These are phyloP conservation scores for Kwoniella sp. DNA, from an alignment of 768 basidiomycete genomes.

Conservation along the genomic window DNA sequence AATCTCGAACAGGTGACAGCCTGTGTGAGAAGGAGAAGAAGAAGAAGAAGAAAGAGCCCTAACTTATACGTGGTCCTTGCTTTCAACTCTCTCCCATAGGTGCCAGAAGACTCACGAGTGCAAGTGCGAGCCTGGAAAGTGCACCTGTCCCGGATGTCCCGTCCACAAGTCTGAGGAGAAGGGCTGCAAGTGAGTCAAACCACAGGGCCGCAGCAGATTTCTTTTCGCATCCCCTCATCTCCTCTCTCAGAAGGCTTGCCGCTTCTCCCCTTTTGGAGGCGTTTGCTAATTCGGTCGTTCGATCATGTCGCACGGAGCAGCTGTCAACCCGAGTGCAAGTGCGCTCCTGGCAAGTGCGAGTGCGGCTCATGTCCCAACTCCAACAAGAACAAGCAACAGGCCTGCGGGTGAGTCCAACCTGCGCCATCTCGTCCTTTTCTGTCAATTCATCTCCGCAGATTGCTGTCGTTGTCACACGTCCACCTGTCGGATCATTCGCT, in stretches of 20 bases:
- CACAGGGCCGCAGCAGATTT: no score
- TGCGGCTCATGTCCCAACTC: slow-evolving; percentile 28
- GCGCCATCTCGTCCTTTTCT: neutral
- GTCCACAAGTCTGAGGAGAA: slow-evolving; percentile 19
- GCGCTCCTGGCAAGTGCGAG: slow-evolving; percentile 22
- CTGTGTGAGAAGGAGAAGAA: no score
- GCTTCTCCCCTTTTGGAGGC: neutral
- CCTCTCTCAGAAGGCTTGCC: neutral
- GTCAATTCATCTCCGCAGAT: neutral
- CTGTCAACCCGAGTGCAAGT: slow-evolving; percentile 24
- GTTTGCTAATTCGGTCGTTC: neutral
- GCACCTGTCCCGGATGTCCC: slow-evolving; percentile 27
- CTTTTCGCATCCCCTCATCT: neutral
- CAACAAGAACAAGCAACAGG: slow-evolving; percentile 26
- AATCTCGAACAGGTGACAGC: no score
- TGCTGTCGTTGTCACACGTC: no score
- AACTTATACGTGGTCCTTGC: no score
- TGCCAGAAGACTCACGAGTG: slow-evolving; percentile 36
- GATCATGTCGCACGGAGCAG: neutral
- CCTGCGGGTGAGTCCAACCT: slow-evolving; percentile 22
- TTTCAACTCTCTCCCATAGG: slow-evolving; percentile 16
- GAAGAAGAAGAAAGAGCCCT: no score
- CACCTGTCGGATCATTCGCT: no score
- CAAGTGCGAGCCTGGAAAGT: slow-evolving; percentile 28
- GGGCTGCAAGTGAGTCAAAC: slow-evolving; percentile 22